A percentile compares a stretch with the other conserved stretches of the same genome.
phyloP scores from a whole-genome alignment of 2,329 filamentous ascomycete species.

The Clonostachys rosea region DNA sequence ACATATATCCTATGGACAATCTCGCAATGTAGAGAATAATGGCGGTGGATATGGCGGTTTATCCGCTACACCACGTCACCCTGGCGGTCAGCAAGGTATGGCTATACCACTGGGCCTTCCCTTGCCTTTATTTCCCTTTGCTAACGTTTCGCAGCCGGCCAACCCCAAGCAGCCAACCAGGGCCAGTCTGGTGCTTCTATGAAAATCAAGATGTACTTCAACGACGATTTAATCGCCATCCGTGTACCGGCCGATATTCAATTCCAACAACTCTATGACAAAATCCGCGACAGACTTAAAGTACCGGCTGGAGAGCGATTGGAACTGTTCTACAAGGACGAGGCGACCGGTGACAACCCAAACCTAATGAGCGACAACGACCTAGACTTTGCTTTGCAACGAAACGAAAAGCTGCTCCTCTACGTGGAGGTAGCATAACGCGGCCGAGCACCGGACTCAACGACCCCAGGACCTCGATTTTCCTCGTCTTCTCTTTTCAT shows the following conservation, averaged over 20 bases:
- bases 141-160: background rate
- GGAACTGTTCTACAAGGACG: constrained; percentile 81
- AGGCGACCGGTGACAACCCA: constrained; percentile 69
- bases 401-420: constrained; percentile 84
- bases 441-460: background rate
- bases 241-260: constrained; percentile 78
- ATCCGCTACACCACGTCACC: constrained; percentile 41
- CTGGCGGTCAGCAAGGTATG: constrained; percentile 22
- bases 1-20: constrained; percentile 55
- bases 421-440: constrained; percentile 54
- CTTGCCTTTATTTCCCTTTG: too few relatives aligned
- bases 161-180: background rate
- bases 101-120: background rate
- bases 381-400: constrained; percentile 71
- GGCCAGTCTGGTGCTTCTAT: constrained; percentile 41
- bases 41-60: constrained; percentile 48
- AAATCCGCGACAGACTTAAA: constrained; percentile 80
- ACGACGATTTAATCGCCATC: constrained; percentile 87
- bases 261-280: constrained; percentile 74
- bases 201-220: constrained; percentile 94
- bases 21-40: constrained; percentile 60
- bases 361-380: constrained; percentile 76
- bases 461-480: background rate
- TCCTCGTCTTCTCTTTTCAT: background rate
- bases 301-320: constrained; percentile 65